Conservation (phyloP, 257 asterid species). For the Agastache rugosa region DNA sequence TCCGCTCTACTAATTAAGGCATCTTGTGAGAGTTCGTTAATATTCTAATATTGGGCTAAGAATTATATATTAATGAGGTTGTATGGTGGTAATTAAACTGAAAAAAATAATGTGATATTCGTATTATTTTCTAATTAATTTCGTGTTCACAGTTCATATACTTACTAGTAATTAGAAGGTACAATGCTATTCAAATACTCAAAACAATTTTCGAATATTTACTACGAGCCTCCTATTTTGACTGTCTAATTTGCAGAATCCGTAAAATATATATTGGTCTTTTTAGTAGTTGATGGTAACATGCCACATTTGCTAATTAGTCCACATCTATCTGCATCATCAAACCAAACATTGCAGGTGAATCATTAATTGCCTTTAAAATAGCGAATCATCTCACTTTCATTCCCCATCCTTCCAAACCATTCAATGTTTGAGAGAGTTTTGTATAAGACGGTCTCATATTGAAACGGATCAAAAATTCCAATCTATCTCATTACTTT, state of each 20-base stretch:
- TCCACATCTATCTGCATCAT: constrained; percentile 28
- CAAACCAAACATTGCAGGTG: constrained; percentile 34
- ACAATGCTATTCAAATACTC: not conserved
- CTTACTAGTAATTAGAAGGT: too few species aligned
- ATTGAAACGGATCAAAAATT: too few species aligned
- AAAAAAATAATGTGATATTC: too few species aligned
- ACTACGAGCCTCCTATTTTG: not conserved
- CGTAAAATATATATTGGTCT: constrained; percentile 10
- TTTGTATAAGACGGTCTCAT: too few species aligned
- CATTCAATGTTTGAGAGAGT: not conserved
- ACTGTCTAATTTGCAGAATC: not conserved
- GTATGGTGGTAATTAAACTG: too few species aligned
- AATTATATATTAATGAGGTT: too few species aligned
- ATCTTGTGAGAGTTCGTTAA: too few species aligned
- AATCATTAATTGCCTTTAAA: constrained; percentile 19
- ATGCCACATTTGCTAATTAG: constrained; percentile 7
- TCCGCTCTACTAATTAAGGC: too few species aligned
- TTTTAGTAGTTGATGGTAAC: constrained; percentile 5
- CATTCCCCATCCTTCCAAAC: not conserved
- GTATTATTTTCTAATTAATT: too few species aligned
- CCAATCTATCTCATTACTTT: too few species aligned
- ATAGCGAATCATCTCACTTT: not conserved
- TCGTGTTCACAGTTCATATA: too few species aligned
- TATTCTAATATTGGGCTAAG: too few species aligned
- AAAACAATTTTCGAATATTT: not conserved